These are phyloP conservation scores for Ustilago loliicola DNA, from an alignment of 1,284 basidiomycete genomes.

Conservation along the genomic window DNA sequence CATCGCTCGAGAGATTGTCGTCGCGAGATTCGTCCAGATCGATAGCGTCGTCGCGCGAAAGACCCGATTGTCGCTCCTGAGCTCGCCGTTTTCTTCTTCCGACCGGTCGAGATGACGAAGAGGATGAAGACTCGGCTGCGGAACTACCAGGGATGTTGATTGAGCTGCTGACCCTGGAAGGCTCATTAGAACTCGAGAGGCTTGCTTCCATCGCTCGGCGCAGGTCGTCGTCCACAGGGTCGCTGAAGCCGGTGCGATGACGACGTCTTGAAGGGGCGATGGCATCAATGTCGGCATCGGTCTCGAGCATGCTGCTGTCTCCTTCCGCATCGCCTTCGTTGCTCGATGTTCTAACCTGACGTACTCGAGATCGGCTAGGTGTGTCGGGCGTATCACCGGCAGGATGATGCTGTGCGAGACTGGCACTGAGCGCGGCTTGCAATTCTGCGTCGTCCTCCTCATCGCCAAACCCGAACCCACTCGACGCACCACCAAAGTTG, in stretches of 20 bases:
- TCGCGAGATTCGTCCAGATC: constrained; percentile 43
- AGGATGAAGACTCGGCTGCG: constrained; percentile 14
- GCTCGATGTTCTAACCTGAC: constrained; percentile 34
- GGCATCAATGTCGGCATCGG: constrained; percentile 62
- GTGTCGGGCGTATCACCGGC: constrained; percentile 15
- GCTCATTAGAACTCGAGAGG: constrained; percentile 20
- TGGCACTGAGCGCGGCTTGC: constrained; percentile 61
- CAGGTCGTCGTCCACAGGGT: constrained; percentile 48
- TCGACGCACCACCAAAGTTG: not conserved
- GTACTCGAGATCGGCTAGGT: constrained; percentile 41
- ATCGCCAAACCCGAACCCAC: constrained; percentile 19
- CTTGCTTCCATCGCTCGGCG: constrained; percentile 53
- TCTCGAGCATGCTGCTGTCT: constrained; percentile 38
- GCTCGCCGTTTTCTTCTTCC: constrained; percentile 41
- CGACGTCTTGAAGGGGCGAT: constrained; percentile 57
- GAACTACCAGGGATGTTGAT: constrained; percentile 1
- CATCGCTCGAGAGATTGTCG: constrained; percentile 26
- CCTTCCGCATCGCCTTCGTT: constrained; percentile 14
- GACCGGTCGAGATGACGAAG: constrained; percentile 29
- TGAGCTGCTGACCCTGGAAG: constrained; percentile 28
- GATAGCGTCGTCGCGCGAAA: constrained; percentile 46
- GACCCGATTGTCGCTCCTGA: constrained; percentile 46
- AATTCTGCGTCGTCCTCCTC: constrained; percentile 55
- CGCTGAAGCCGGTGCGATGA: constrained; percentile 22
- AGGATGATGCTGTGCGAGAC: constrained; percentile 38